Conservation (phyloP, 441 rosid species). For the Bocquillonia castaneifolia region DNA sequence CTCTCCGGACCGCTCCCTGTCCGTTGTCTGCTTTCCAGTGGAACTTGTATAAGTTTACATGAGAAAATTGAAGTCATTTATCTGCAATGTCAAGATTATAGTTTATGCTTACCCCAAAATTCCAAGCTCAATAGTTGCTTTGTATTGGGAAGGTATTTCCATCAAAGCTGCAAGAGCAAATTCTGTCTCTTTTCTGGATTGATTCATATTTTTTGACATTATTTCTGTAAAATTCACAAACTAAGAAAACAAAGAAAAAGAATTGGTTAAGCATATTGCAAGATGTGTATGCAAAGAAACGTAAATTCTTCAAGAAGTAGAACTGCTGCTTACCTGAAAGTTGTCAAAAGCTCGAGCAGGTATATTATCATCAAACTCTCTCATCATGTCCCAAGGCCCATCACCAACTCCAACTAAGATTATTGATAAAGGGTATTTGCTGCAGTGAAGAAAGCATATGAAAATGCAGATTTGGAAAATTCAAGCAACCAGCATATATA, state of each 20-base stretch:
- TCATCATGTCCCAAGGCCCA: constrained; percentile 99
- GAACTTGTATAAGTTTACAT: constrained; percentile 4
- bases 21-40: constrained; percentile 29
- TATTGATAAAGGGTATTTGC: constrained; percentile 86
- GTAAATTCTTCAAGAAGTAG: background rate
- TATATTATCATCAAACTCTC: constrained; percentile 89
- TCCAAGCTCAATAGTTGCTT: constrained; percentile 76
- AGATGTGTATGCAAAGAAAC: constrained; percentile 1
- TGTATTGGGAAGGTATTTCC: constrained; percentile 93
- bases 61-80: background rate
- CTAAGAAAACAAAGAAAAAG: constrained; percentile 32
- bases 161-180: constrained; percentile 88
- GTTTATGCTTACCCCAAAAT: constrained; percentile 59
- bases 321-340: constrained; percentile 53
- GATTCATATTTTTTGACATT: constrained; percentile 58
- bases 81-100: background rate
- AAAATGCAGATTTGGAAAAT: constrained; percentile 10
- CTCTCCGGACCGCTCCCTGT: constrained; percentile 49
- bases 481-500: constrained; percentile 18
- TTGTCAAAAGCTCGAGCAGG: constrained; percentile 84
- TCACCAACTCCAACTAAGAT: constrained; percentile 96
- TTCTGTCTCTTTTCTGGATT: constrained; percentile 65
- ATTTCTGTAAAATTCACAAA: constrained; percentile 91
- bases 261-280: background rate
- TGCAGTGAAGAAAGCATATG: constrained; percentile 32